Percentiles rank a stretch among this genome's conserved stretches.
Conservation (phyloP, 2,329 filamentous ascomycete genomes). For the Cadophora sp. region DNA sequence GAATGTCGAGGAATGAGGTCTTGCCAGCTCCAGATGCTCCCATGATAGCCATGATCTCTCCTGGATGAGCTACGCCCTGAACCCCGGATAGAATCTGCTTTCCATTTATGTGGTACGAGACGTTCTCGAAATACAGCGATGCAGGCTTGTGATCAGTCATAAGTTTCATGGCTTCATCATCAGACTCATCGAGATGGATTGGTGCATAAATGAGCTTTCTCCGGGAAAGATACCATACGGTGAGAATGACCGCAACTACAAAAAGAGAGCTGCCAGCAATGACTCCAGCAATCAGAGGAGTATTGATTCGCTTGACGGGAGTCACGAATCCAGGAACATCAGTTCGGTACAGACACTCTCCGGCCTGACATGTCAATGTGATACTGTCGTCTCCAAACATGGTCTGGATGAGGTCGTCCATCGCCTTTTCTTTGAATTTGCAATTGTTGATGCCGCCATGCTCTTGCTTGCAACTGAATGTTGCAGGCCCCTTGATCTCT, state of each 20-base stretch:
- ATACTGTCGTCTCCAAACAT: slow-evolving; percentile 95
- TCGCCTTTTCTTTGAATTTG: slow-evolving; percentile 86
- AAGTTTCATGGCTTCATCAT: slow-evolving; percentile 84
- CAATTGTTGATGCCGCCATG: slow-evolving; percentile 71
- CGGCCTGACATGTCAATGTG: slow-evolving; percentile 78
- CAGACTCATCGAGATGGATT: slow-evolving; percentile 86
- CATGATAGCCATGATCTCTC: slow-evolving; percentile 98
- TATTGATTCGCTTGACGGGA: slow-evolving; percentile 95
- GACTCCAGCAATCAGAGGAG: slow-evolving; percentile 90
- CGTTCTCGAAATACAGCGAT: slow-evolving; percentile 84
- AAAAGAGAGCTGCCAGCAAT: slow-evolving; percentile 89
- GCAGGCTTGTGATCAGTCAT: slow-evolving; percentile 93
- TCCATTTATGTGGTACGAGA: slow-evolving; percentile 85
- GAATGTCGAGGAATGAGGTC: slow-evolving; percentile 94
- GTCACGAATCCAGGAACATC: slow-evolving; percentile 90
- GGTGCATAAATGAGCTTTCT: slow-evolving; percentile 73
- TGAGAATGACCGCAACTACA: slow-evolving; percentile 82
- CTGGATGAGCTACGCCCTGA: slow-evolving; percentile 86
- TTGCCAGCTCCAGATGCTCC: slow-evolving; percentile 97
- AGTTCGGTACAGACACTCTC: slow-evolving; percentile 92
- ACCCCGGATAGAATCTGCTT: slow-evolving; percentile 84
- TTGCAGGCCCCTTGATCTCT: slow-evolving; percentile 84
- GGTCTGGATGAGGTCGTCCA: slow-evolving; percentile 87
- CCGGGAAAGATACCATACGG: slow-evolving; percentile 87
- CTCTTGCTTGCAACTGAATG: slow-evolving; percentile 75